Conservation (phyloP, 495 filamentous ascomycete species). For the Penicillium psychrofluorescens region DNA sequence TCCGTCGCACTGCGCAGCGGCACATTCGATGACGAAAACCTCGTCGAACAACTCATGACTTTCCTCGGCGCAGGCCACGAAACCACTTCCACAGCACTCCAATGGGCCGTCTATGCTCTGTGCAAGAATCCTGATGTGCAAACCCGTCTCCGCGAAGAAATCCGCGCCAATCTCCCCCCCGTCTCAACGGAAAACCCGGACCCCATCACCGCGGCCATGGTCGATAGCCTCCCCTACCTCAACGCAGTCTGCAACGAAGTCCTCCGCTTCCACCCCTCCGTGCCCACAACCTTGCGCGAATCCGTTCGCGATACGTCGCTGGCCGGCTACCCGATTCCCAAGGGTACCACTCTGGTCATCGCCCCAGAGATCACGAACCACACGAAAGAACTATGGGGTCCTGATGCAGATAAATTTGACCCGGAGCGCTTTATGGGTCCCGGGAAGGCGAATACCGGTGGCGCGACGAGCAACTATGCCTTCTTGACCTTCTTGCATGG, state of each 20-base stretch:
- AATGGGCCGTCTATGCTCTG: conserved; percentile 53
- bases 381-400: conserved; percentile 69
- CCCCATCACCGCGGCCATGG: conserved; percentile 39
- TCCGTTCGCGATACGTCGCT: conserved; percentile 58
- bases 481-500: conserved; percentile 83
- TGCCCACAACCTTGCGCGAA: conserved; percentile 56
- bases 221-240: conserved; percentile 54
- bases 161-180: conserved; percentile 56
- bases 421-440: conserved; percentile 70
- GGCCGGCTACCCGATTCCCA: conserved; percentile 45
- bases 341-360: conserved; percentile 45
- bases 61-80: conserved; percentile 92
- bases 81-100: conserved; percentile 55
- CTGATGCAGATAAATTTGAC: conserved; percentile 69
- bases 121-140: conserved; percentile 53
- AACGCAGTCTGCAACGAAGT: conserved; percentile 57
- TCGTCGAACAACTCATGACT: conserved; percentile 90
- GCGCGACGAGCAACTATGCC: conserved; percentile 57
- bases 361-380: conserved; percentile 60
- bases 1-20: conserved; percentile 73
- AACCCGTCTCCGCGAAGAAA: conserved; percentile 49
- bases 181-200: conserved; percentile 30
- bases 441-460: conserved; percentile 42
- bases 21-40: conserved; percentile 67
- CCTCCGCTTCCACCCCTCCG: conserved; percentile 50